phyloP scores from a whole-genome alignment of 2,329 filamentous ascomycete genomes.

The Amauroascus verrucosus region DNA sequence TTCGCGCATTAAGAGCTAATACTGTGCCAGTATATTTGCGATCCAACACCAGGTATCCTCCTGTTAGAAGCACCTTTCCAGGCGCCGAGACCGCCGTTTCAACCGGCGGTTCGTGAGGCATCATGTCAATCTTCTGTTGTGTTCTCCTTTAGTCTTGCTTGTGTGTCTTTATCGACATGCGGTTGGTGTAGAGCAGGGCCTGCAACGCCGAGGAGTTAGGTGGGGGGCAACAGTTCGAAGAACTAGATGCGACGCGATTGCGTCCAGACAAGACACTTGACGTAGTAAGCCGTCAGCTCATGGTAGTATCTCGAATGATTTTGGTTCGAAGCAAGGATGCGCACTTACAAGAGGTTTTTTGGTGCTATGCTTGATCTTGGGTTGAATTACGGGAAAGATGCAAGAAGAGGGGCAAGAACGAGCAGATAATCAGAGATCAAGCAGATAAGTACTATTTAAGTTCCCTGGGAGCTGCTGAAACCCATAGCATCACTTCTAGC shows the following conservation, averaged over 20 bases:
- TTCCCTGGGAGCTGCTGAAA: too few species aligned
- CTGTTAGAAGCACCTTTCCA: conserved; percentile 89
- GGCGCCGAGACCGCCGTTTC: conserved; percentile 68
- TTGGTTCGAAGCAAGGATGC: not conserved
- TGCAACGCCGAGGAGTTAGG: not conserved
- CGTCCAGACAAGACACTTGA: not conserved
- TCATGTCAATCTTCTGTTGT: not conserved
- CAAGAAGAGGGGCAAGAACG: too few species aligned
- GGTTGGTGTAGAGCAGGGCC: not conserved
- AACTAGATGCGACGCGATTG: not conserved
- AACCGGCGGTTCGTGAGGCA: conserved; percentile 18
- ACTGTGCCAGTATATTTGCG: conserved; percentile 67
- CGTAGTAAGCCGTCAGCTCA: not conserved
- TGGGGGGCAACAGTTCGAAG: not conserved
- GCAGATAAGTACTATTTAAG: too few species aligned
- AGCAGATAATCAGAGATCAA: too few species aligned
- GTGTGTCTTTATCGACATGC: not conserved
- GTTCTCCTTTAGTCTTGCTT: not conserved
- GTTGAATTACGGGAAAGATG: too few species aligned
- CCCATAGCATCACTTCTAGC: too few species aligned
- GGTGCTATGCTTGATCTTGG: too few species aligned
- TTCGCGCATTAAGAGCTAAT: conserved; percentile 54
- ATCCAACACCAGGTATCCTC: conserved; percentile 91
- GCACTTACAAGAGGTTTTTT: too few species aligned
- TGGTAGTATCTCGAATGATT: not conserved